phyloP scores from a whole-genome alignment of 148 eudicot genomes.

The Salicornia ramosissima region DNA sequence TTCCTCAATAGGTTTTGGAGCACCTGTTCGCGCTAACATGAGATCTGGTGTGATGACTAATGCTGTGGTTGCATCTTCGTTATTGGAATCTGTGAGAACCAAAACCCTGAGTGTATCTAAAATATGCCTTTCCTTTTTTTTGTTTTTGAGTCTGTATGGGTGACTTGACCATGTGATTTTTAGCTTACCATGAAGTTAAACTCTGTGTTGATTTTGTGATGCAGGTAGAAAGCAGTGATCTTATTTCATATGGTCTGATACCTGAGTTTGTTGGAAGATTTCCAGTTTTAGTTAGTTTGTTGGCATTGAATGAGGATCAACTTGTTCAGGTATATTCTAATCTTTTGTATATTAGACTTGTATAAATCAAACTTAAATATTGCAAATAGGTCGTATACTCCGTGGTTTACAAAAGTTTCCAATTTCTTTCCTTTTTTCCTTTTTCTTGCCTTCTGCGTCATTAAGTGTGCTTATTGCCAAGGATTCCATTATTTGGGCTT shows the following conservation, averaged over 20 bases:
- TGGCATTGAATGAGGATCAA: constrained; percentile 89
- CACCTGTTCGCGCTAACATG: constrained; percentile 96
- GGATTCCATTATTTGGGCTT: no score
- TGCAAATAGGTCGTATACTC: no score
- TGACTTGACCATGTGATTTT: neutral
- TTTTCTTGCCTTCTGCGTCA: no score
- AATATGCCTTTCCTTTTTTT: constrained; percentile 9
- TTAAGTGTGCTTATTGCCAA: no score
- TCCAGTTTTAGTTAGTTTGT: constrained; percentile 89
- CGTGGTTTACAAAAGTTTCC: no score
- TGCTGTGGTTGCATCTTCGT: constrained; percentile 72
- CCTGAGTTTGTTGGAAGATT: constrained; percentile 99
- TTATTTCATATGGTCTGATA: constrained; percentile 91
- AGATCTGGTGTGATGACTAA: constrained; percentile 66
- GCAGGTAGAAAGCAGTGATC: constrained; percentile 98
- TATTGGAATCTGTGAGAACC: constrained; percentile 51
- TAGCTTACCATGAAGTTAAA: neutral
- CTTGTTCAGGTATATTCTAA: constrained; percentile 69
- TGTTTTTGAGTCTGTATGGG: neutral
- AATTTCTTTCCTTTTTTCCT: no score
- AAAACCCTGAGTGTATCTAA: neutral
- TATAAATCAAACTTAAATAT: no score
- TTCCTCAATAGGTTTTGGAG: constrained; percentile 97
- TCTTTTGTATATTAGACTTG: neutral
- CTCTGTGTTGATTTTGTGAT: constrained; percentile 15